Evolutionary conservation across 2,329 filamentous ascomycete genomes (phyloP), one percentile per base, ranked within the genome.

Genomic region (Aciculosporium take): DNA sequence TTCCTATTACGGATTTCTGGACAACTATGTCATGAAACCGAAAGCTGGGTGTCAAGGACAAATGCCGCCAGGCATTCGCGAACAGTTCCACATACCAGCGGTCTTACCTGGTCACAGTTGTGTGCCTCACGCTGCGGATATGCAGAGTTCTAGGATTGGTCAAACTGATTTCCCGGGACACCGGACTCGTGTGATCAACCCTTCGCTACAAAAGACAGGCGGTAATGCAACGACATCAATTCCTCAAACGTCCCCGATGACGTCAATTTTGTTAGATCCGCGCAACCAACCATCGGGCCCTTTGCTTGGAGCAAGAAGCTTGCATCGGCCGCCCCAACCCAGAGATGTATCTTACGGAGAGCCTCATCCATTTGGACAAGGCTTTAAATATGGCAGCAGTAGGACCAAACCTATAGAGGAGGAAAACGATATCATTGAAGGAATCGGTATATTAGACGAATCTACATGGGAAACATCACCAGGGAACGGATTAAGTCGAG

Each of bases 1-100:
- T 13, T 96, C 89, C 0, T 91, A 95, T 57, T 88, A 91, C 53
- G 87, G 88, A 2, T 98, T 98, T 58, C 68, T 95, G 45, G 87
- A 95, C 55, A 88, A 94, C 51, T 98, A 98, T 53, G 76, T 81
- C 12, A 75, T 79, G 37, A 84, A 85, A 51, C 77, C 79, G 3
- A 80, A 78, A 57, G 76, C 74, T 6, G 79, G 77, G 2, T 71
- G 79, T 17, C 73, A 74, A 6, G 74, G 76, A 17, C 69, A 76
- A 41, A 62, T 79, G 28, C 72, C 73, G 12, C 72, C 71, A 3
- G 69, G 69, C 2, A 60, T 61, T 40, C 71, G 57, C 7, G 50
- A 54, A 18, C 70, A 72, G 32, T 88, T 89, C 56, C 76, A 88
- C 45, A 82, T 81, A 20, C 84, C 84, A 1, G 84, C 84, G 5